Percentiles rank a stretch among this genome's conserved stretches.
phyloP scores from a whole-genome alignment of 2,329 filamentous ascomycete genomes.

The Trichoderma sp. region DNA sequence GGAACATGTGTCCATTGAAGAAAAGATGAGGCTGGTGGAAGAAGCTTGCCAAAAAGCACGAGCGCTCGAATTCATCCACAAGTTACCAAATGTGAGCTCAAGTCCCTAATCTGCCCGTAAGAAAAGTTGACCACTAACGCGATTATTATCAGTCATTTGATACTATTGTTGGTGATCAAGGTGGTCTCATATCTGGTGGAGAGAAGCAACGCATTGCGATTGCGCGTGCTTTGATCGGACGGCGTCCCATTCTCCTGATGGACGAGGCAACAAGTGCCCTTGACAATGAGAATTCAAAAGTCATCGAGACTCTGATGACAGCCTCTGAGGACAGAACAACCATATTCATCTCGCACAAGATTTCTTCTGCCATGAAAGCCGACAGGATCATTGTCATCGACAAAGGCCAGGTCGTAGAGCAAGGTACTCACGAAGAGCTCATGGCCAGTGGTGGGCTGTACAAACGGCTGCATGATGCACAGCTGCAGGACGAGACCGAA shows the following conservation, averaged over 20 bases:
- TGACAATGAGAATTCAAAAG: not conserved
- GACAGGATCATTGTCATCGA: not conserved
- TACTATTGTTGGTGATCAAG: slow-evolving; percentile 64
- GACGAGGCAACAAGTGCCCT: not conserved
- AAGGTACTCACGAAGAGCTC: not conserved
- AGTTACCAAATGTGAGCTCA: slow-evolving; percentile 42
- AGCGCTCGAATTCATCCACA: slow-evolving; percentile 55
- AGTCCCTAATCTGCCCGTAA: not conserved
- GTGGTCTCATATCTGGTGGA: slow-evolving; percentile 70
- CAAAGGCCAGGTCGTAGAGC: not conserved
- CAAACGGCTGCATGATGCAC: not conserved
- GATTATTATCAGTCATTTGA: slow-evolving; percentile 51
- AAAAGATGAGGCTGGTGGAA: slow-evolving; percentile 47
- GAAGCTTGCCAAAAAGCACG: slow-evolving; percentile 53
- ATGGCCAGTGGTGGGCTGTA: not conserved
- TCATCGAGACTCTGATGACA: not conserved
- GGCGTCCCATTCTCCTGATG: not conserved
- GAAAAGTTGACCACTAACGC: not conserved
- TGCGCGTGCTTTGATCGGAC: not conserved
- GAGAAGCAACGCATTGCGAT: slow-evolving; percentile 41
- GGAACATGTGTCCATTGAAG: slow-evolving; percentile 41
- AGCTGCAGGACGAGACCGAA: not conserved
- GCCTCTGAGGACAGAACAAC: not conserved
- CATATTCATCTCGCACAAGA: not conserved
- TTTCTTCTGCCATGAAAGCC: not conserved